Conservation (phyloP, 176 grass and related monocot genomes). For the Cenchrus purpureus region DNA sequence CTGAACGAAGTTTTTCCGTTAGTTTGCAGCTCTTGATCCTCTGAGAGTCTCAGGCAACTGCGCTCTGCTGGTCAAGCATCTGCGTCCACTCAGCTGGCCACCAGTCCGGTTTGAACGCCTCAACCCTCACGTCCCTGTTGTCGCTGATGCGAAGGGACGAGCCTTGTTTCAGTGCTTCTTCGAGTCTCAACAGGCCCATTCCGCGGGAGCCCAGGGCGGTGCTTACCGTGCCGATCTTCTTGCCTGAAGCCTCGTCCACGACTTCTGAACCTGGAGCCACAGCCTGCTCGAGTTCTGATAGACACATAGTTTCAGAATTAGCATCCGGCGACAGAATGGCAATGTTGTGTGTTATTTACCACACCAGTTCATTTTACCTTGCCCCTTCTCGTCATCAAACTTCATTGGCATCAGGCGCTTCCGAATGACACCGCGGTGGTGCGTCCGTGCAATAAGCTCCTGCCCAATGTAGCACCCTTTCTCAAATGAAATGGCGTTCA, state of each 20-base stretch:
- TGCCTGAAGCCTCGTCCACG: constrained; percentile 51
- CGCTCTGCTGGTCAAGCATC: constrained; percentile 49
- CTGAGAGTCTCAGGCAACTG: constrained; percentile 24
- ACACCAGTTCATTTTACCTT: constrained; percentile 48
- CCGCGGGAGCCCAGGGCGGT: constrained; percentile 64
- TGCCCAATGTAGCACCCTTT: constrained; percentile 98
- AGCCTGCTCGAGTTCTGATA: constrained; percentile 64
- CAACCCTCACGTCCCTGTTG: constrained; percentile 50
- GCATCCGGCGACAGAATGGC: background rate
- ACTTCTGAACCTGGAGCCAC: constrained; percentile 70
- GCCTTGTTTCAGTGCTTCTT: constrained; percentile 57
- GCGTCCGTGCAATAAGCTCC: constrained; percentile 91
- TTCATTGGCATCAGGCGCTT: constrained; percentile 83
- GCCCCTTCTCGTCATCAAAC: constrained; percentile 54
- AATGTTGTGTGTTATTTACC: background rate
- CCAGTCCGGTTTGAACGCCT: constrained; percentile 76
- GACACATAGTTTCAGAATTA: background rate
- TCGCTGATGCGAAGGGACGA: constrained; percentile 45
- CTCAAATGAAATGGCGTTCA: constrained; percentile 97
- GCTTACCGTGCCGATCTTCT: constrained; percentile 73
- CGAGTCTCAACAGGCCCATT: constrained; percentile 68
- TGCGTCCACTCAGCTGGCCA: constrained; percentile 89
- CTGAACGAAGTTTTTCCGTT: background rate
- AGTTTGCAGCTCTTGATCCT: background rate
- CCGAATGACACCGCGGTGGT: constrained; percentile 87